A percentile compares a stretch with the other conserved stretches of the same genome.
Conservation (phyloP, 163 green algal genomes). For the Scenedesmus sp. region DNA sequence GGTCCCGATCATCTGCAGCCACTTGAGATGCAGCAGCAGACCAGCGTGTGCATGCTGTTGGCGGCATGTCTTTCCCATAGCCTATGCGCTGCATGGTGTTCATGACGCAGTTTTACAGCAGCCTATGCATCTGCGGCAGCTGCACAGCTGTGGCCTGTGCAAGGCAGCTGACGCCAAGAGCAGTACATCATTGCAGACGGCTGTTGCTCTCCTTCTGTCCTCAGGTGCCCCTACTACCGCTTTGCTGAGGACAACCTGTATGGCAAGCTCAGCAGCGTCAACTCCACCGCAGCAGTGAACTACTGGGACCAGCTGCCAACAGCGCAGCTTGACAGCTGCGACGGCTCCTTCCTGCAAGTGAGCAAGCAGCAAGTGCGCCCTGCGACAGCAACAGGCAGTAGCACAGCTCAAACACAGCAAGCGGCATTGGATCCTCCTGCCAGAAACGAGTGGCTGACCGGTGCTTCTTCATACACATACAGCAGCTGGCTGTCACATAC, state of each 20-base stretch:
- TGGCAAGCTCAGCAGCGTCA: slow-evolving; percentile 55
- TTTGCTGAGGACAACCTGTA: slow-evolving; percentile 70
- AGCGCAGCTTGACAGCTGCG: slow-evolving; percentile 38
- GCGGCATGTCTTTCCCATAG: neutral
- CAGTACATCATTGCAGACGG: neutral
- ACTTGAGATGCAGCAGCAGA: neutral
- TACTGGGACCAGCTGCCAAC: slow-evolving; percentile 66
- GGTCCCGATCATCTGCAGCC: no score
- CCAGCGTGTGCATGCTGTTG: neutral
- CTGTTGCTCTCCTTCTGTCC: neutral
- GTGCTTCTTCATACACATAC: neutral
- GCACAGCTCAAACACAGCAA: neutral
- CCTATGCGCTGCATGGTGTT: neutral
- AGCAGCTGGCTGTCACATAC: neutral
- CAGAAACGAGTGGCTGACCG: neutral
- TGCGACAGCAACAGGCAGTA: neutral
- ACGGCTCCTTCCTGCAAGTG: slow-evolving; percentile 22
- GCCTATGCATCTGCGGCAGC: neutral
- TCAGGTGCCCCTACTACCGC: slow-evolving; percentile 81
- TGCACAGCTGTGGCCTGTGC: neutral
- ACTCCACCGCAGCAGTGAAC: slow-evolving; percentile 48
- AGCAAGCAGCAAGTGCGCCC: neutral
- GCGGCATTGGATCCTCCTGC: neutral
- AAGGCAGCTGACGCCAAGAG: neutral
- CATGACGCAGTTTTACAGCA: neutral